Conservation (phyloP, 805 yeast species). For the Candida boleticola region DNA sequence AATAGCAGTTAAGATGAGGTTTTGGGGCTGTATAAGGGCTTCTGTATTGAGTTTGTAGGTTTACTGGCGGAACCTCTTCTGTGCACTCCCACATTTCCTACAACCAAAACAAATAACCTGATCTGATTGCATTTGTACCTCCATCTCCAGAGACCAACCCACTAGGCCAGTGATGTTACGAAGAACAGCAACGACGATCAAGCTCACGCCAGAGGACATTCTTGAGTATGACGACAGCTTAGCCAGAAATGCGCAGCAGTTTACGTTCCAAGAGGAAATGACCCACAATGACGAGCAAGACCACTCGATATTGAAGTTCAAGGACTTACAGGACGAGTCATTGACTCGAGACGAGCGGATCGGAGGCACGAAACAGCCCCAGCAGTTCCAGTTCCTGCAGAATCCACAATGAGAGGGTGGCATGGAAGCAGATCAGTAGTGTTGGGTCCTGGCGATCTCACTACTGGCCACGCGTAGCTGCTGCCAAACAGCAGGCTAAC, state of each 20-base stretch:
- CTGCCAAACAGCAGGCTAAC: too few species aligned
- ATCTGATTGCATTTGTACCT: too few species aligned
- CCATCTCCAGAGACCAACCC: not conserved
- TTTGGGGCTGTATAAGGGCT: too few species aligned
- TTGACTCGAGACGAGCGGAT: not conserved
- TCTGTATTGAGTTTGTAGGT: too few species aligned
- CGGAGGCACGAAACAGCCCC: slow-evolving; percentile 1
- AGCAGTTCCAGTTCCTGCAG: not conserved
- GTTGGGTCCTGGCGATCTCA: too few species aligned
- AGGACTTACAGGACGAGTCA: slow-evolving; percentile 1
- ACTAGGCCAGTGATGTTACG: slow-evolving; percentile 61
- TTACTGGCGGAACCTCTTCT: too few species aligned
- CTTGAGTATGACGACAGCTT: slow-evolving; percentile 43
- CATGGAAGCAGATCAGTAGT: too few species aligned
- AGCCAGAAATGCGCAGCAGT: not conserved
- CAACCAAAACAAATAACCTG: too few species aligned
- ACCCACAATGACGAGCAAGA: slow-evolving; percentile 5
- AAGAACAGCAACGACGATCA: slow-evolving; percentile 68
- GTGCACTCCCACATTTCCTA: too few species aligned
- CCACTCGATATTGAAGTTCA: slow-evolving; percentile 4
- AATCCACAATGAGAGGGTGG: too few species aligned
- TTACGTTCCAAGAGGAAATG: not conserved
- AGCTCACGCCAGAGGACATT: slow-evolving; percentile 67
- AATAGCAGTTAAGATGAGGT: too few species aligned
- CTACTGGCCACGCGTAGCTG: too few species aligned